Evolutionary conservation across 345 rosid species (phyloP).

Genomic region (Excoecaria agallocha): DNA sequence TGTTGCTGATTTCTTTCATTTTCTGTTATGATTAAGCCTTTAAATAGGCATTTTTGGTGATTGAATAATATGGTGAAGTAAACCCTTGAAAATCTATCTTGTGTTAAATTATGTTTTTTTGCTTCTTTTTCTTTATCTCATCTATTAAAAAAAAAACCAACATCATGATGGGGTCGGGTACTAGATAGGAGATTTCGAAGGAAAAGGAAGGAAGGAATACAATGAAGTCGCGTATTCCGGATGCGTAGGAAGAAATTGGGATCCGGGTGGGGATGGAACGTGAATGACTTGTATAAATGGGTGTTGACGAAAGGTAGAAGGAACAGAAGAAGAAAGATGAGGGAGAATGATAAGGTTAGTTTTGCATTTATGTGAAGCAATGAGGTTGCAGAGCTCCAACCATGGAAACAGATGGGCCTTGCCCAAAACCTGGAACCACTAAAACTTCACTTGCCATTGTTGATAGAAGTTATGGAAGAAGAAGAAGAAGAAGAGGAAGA

Average conservation of each 20-base stretch:
- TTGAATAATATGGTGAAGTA: no score
- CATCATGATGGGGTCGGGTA: neutral
- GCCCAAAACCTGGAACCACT: constrained; percentile 39
- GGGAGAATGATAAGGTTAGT: constrained; percentile 33
- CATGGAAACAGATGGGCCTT: constrained; percentile 45
- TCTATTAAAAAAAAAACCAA: no score
- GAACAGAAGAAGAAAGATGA: constrained; percentile 32
- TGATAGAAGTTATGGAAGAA: no score
- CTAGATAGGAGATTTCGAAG: neutral
- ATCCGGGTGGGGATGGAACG: constrained; percentile 12
- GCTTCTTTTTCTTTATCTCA: no score
- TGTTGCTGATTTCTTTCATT: no score
- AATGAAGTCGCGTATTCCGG: neutral
- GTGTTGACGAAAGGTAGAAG: neutral
- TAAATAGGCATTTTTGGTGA: no score
- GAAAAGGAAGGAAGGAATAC: neutral
- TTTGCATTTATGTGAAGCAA: constrained; percentile 34
- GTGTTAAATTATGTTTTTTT: no score
- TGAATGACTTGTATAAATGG: constrained; percentile 22
- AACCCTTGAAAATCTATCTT: no score
- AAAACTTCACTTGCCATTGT: neutral
- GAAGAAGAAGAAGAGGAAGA: no score
- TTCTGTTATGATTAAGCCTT: no score
- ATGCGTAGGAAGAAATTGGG: neutral
- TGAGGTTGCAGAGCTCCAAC: constrained; percentile 38